These are phyloP conservation scores for Stramenopiles sp. DNA, from an alignment of 352 stramenopile genomes.

Conservation along the genomic window DNA sequence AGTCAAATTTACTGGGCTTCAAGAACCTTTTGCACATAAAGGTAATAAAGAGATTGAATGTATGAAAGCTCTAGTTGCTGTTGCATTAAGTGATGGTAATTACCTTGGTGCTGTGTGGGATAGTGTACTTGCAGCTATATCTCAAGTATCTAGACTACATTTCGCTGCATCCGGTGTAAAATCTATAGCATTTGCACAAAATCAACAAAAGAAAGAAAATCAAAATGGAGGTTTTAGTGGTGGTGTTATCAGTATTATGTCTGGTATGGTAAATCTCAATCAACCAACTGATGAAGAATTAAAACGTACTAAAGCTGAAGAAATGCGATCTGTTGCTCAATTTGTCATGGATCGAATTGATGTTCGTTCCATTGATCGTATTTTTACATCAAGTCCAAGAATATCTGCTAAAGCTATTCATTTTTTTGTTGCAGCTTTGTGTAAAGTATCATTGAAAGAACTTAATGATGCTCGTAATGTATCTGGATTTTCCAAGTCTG, in stretches of 20 bases:
- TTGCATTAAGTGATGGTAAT: constrained; percentile 81
- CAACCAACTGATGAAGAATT: neutral
- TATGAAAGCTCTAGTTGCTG: constrained; percentile 72
- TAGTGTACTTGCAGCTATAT: constrained; percentile 73
- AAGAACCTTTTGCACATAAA: constrained; percentile 58
- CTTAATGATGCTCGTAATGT: constrained; percentile 17
- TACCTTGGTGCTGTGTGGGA: constrained; percentile 80
- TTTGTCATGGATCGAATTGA: constrained; percentile 40
- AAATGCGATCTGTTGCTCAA: constrained; percentile 37
- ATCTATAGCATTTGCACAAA: constrained; percentile 8
- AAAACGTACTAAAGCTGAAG: constrained; percentile 22
- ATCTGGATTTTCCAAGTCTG: neutral
- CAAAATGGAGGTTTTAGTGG: too few species aligned
- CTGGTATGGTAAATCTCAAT: too few species aligned
- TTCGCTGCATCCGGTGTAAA: constrained; percentile 38
- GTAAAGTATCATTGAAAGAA: constrained; percentile 47
- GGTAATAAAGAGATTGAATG: constrained; percentile 84
- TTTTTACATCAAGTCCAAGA: constrained; percentile 44
- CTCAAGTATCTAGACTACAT: constrained; percentile 73
- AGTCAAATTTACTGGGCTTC: constrained; percentile 71
- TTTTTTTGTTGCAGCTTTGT: constrained; percentile 51
- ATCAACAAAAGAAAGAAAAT: neutral
- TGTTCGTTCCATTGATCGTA: constrained; percentile 36
- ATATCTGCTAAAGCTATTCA: constrained; percentile 32
- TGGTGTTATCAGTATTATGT: too few species aligned